Conservation (phyloP, 176 grass and related monocot species). For the Otatea glauca region DNA sequence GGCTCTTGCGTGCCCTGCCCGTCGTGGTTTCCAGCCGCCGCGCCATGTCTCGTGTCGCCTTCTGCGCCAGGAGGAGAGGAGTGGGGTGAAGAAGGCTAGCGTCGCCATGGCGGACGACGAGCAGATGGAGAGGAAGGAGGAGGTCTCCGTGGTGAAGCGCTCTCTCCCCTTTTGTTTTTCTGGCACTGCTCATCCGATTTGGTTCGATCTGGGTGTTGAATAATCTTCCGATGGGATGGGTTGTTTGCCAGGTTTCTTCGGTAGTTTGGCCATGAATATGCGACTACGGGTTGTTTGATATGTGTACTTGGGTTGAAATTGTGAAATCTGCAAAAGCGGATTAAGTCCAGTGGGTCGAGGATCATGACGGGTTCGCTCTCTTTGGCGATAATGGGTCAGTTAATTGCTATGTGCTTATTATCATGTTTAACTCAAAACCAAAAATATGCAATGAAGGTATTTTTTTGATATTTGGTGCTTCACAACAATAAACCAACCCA, state of each 20-base stretch:
- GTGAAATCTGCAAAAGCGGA: not conserved
- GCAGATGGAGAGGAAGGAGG: constrained; percentile 55
- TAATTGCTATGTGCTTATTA: too few species aligned
- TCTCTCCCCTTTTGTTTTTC: not conserved
- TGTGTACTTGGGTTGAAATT: not conserved
- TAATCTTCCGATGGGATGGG: not conserved
- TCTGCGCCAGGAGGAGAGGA: not conserved
- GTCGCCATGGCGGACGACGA: constrained; percentile 63
- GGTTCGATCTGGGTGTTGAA: constrained; percentile 10
- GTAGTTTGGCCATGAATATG: constrained; percentile 1
- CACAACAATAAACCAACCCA: too few species aligned
- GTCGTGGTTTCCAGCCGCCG: constrained; percentile 40
- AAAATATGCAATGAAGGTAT: too few species aligned
- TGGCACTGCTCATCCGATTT: not conserved
- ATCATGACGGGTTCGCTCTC: not conserved
- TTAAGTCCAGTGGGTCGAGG: not conserved
- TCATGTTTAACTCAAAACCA: too few species aligned
- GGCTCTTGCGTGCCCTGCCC: not conserved
- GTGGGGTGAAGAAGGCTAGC: constrained; percentile 20
- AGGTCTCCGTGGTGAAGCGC: constrained; percentile 53
- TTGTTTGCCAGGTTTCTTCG: not conserved
- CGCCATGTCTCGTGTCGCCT: not conserved
- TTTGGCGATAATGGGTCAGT: not conserved
- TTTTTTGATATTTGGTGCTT: too few species aligned
- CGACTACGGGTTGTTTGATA: not conserved